Evolutionary conservation across 2,329 filamentous ascomycete genomes (phyloP).

Genomic region (Aotearoamyces nothofagi): DNA sequence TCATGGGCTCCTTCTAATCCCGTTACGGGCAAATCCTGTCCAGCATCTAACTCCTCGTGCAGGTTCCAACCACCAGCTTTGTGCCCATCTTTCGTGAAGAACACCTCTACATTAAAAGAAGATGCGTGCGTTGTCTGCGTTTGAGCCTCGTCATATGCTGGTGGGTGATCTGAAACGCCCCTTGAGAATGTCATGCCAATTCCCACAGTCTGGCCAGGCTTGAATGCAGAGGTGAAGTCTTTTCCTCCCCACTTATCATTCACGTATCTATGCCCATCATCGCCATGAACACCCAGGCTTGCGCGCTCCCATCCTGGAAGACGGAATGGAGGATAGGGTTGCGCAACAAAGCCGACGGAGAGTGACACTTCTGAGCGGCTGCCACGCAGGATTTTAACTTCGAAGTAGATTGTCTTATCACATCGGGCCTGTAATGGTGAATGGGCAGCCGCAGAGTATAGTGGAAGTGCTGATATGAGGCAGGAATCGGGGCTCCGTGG

Average conservation of each 20-base stretch:
- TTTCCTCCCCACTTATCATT: constrained; percentile 63
- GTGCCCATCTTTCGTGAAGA: constrained; percentile 55
- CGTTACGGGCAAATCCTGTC: constrained; percentile 42
- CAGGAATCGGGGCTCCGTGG: constrained; percentile 40
- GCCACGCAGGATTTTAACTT: constrained; percentile 40
- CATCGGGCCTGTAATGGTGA: constrained; percentile 31
- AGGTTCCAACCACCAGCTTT: constrained; percentile 51
- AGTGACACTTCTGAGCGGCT: constrained; percentile 29
- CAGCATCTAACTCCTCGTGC: constrained; percentile 56
- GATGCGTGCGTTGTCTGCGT: constrained; percentile 8
- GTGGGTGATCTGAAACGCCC: constrained; percentile 13
- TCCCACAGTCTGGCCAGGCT: constrained; percentile 50
- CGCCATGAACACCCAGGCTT: constrained; percentile 61
- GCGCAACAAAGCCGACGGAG: constrained; percentile 54
- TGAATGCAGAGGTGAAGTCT: constrained; percentile 49
- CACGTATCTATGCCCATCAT: constrained; percentile 63
- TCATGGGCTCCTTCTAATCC: constrained; percentile 61
- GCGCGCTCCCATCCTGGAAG: constrained; percentile 72
- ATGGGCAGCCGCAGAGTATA: constrained; percentile 48
- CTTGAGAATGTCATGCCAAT: constrained; percentile 49
- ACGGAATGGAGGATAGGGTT: constrained; percentile 64
- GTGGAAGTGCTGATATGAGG: constrained; percentile 51
- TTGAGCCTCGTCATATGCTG: constrained; percentile 15
- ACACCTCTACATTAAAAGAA: constrained; percentile 38
- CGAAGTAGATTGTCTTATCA: constrained; percentile 53